These are phyloP conservation scores for Lipomyces orientalis DNA, from an alignment of 805 yeast genomes.

Conservation along the genomic window DNA sequence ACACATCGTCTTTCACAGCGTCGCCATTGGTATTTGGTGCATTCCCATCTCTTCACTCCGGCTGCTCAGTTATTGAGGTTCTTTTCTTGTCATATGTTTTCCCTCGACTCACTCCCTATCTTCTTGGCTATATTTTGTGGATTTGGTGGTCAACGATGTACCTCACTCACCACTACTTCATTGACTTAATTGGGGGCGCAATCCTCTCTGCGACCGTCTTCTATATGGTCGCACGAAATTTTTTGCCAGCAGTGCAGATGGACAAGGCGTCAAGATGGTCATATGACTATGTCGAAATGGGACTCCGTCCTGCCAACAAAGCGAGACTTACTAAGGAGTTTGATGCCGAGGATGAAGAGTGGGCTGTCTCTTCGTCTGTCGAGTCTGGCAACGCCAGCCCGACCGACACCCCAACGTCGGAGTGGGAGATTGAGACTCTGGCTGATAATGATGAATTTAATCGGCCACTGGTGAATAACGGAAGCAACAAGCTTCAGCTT, in stretches of 20 bases:
- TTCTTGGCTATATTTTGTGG: slow-evolving; percentile 82
- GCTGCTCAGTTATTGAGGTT: slow-evolving; percentile 93
- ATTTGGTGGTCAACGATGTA: slow-evolving; percentile 99
- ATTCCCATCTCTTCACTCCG: slow-evolving; percentile 83
- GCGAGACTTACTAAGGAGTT: slow-evolving; percentile 33
- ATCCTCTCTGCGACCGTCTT: slow-evolving; percentile 73
- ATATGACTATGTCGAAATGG: slow-evolving; percentile 47
- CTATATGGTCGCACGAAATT: slow-evolving; percentile 65
- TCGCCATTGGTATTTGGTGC: slow-evolving; percentile 97
- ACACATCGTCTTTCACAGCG: slow-evolving; percentile 78
- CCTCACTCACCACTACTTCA: slow-evolving; percentile 92
- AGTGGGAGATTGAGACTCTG: slow-evolving; percentile 34
- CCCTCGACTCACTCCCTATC: slow-evolving; percentile 69
- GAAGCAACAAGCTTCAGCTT: slow-evolving; percentile 8
- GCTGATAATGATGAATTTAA: slow-evolving; percentile 32
- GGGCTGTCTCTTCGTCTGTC: slow-evolving; percentile 24
- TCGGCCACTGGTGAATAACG: slow-evolving; percentile 17
- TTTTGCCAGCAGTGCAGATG: slow-evolving; percentile 59
- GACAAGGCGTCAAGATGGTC: slow-evolving; percentile 51
- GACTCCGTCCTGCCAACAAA: slow-evolving; percentile 25
- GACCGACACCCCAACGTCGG: slow-evolving; percentile 14
- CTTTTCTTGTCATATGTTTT: slow-evolving; percentile 82
- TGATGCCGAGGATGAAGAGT: slow-evolving; percentile 31
- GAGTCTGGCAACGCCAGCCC: slow-evolving; percentile 13
- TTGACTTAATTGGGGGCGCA: slow-evolving; percentile 92